phyloP scores from a whole-genome alignment of 805 yeast species.

The Saturnispora gosingensis region DNA sequence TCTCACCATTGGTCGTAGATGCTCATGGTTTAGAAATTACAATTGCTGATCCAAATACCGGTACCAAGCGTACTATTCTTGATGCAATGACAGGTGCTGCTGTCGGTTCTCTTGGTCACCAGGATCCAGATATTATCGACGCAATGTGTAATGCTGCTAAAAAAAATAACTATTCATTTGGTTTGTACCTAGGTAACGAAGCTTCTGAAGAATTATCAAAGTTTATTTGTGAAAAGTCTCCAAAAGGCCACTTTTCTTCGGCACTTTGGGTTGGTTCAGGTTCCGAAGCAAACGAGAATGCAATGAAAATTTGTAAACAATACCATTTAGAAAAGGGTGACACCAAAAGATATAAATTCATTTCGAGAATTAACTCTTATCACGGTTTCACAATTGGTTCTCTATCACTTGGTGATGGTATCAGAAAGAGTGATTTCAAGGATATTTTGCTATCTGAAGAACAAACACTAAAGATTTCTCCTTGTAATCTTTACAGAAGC shows the following conservation, averaged over 20 bases:
- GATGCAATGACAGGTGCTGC: conserved; percentile 49
- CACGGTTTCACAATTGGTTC: conserved; percentile 45
- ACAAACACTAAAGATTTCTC: conserved; percentile 24
- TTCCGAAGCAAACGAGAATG: conserved; percentile 75
- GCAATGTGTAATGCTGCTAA: conserved; percentile 33
- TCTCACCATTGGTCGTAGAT: conserved; percentile 15
- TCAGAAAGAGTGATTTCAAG: conserved; percentile 28
- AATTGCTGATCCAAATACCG: conserved; percentile 33
- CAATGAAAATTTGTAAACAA: conserved; percentile 57
- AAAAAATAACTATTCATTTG: conserved; percentile 31
- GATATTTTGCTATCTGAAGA: conserved; percentile 18
- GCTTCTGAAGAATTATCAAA: conserved; percentile 35
- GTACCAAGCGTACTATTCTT: conserved; percentile 26
- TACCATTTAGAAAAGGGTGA: conserved; percentile 37
- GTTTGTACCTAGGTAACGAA: conserved; percentile 27
- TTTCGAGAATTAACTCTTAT: conserved; percentile 37
- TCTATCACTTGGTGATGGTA: conserved; percentile 32
- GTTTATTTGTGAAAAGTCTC: conserved; percentile 35
- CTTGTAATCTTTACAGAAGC: conserved; percentile 18
- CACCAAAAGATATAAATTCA: conserved; percentile 32
- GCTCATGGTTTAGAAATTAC: conserved; percentile 19
- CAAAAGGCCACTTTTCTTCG: conserved; percentile 31
- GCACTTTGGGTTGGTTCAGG: conserved; percentile 58
- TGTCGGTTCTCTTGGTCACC: conserved; percentile 39
- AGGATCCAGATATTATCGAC: conserved; percentile 31